phyloP scores from a whole-genome alignment of 345 rosid species.

The Gossypium turneri region DNA sequence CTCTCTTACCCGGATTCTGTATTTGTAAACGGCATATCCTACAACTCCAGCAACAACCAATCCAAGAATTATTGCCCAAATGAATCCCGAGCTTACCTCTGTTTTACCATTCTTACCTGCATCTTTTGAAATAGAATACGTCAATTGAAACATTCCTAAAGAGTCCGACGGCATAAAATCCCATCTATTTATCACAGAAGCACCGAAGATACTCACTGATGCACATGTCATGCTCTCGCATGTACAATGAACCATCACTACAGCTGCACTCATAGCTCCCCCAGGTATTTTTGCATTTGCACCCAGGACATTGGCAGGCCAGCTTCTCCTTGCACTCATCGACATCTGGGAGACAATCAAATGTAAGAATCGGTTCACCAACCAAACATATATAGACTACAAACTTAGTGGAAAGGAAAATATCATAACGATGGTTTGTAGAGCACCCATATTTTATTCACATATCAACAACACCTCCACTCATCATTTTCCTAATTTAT shows the following conservation, averaged over 20 bases:
- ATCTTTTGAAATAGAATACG: not conserved
- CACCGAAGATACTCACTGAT: slow-evolving; percentile 48
- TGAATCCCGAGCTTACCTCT: slow-evolving; percentile 53
- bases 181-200: not conserved
- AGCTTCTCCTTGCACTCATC: slow-evolving; percentile 81
- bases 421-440: not conserved
- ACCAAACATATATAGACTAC: not conserved
- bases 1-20: slow-evolving; percentile 77
- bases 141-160: slow-evolving; percentile 2
- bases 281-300: slow-evolving; percentile 91
- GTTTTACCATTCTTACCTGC: slow-evolving; percentile 51
- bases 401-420: not conserved
- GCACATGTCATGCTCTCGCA: slow-evolving; percentile 84
- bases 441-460: not conserved
- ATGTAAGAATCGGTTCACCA: slow-evolving; percentile 7
- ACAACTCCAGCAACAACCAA: slow-evolving; percentile 56
- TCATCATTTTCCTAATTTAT: not conserved
- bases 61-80: slow-evolving; percentile 67
- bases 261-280: slow-evolving; percentile 93
- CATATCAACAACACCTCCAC: not conserved
- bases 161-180: not conserved
- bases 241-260: slow-evolving; percentile 58
- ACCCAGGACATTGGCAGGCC: slow-evolving; percentile 68
- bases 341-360: slow-evolving; percentile 39
- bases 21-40: slow-evolving; percentile 81